Percentiles rank a stretch among this genome's conserved stretches.
Evolutionary conservation across 1,284 basidiomycete genomes (phyloP).

Genomic region (Tranzscheliella williamsii): DNA sequence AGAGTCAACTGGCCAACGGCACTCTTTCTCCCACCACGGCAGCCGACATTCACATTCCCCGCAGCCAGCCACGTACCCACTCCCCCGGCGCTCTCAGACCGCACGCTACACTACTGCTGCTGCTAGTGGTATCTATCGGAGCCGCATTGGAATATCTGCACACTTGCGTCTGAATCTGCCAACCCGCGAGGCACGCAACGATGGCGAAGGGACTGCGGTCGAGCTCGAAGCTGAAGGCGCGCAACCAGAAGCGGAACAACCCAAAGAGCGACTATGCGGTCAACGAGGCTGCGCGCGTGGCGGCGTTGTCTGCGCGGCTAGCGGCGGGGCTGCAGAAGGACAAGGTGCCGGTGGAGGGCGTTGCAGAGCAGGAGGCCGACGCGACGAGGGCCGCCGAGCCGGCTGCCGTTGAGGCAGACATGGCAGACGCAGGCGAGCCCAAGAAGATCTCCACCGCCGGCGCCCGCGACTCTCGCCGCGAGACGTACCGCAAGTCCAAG

Average conservation of each 20-base stretch:
- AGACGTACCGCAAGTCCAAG: conserved; percentile 43
- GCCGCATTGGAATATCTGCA: too few species aligned
- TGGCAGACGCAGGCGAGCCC: conserved; percentile 61
- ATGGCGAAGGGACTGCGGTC: conserved; percentile 94
- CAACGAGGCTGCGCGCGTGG: conserved; percentile 78
- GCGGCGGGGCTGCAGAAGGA: conserved; percentile 21
- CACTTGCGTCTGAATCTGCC: too few species aligned
- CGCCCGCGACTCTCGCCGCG: conserved; percentile 45
- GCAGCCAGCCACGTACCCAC: too few species aligned
- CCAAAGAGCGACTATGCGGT: conserved; percentile 75
- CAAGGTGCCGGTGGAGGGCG: conserved; percentile 61
- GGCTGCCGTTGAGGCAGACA: conserved; percentile 53
- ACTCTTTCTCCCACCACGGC: too few species aligned
- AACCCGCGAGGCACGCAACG: too few species aligned
- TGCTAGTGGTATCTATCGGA: too few species aligned
- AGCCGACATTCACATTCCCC: too few species aligned
- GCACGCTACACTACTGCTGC: too few species aligned
- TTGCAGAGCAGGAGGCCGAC: conserved; percentile 61
- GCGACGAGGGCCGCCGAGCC: neutral
- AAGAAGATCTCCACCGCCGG: conserved; percentile 50
- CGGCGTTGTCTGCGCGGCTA: conserved; percentile 76
- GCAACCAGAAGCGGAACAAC: conserved; percentile 80
- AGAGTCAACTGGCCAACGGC: too few species aligned
- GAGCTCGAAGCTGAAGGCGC: conserved; percentile 81
- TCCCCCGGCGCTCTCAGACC: too few species aligned